Evolutionary conservation across 306 rosid species (phyloP), one percentile per base, ranked within the genome.

Genomic region (Lotus japonicus): DNA sequence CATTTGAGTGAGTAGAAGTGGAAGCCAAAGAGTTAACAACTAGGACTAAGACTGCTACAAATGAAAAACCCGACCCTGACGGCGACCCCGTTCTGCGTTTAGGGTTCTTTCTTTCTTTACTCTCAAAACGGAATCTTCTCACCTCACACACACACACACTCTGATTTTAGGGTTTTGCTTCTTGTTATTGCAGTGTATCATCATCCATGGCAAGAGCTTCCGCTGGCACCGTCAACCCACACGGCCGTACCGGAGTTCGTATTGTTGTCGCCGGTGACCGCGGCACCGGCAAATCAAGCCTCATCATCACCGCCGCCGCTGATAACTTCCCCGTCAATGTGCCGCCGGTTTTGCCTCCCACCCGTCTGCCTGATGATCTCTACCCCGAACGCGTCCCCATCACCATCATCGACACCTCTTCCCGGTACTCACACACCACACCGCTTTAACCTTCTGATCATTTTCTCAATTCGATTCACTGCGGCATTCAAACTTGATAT

Each of bases 251-350:
- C 1, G 89, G 89, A 19, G 97, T 94, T 63, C 92, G 96, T 11
- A 94, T 94, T 18, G 99, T 91, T 28, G 96, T 95, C 2, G 97
- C 92, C 5, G 99, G 99, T 58, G 97, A 95, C 81, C 81, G 72
- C 1, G 84, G 86, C 11, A 90, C 97, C 1, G 99, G 99, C 42
- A 95, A 95, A 84, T 95, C 99, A 3, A 91, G 95, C 83, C 82
- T 95, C 79, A 87, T 95, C 62, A 88, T 87, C 4, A 90, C 99
- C 3, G 99, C 91, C 12, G 92, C 97, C 3, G 83, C 92, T 0
- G 97, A 90, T 11, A 88, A 70, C 53, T 95, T 85, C 16, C 97
- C 92, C 3, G 82, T 81, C 0, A 91, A 87, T 79, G 96, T 87
- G 4, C 88, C 97, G 2, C 95, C 91, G 2, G 78, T 91, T 6